A percentile compares a stretch with the other conserved stretches of the same genome.
Conservation (phyloP, 2,329 filamentous ascomycete species). For the Annulohypoxylon truncatum region DNA sequence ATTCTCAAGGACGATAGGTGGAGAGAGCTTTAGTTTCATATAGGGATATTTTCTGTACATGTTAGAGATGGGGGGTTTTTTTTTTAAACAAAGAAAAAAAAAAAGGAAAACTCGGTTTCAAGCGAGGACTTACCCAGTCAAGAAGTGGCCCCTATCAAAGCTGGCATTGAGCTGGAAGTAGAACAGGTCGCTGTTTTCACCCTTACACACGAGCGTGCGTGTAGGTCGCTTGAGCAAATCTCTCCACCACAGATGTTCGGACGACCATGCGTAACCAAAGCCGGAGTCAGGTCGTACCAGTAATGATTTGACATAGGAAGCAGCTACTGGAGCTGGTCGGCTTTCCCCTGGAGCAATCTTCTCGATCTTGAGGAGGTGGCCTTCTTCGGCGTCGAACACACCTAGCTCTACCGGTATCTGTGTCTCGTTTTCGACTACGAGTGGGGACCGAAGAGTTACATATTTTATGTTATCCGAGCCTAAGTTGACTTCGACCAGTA, state of each 20-base stretch:
- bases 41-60: conserved; percentile 80
- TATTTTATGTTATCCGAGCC: conserved; percentile 98
- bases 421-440: conserved; percentile 94
- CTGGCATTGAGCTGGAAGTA: conserved; percentile 95
- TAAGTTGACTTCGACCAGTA: conserved; percentile 90
- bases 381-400: conserved; percentile 86
- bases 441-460: conserved; percentile 91
- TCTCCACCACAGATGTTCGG: conserved; percentile 90
- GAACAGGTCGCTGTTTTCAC: conserved; percentile 88
- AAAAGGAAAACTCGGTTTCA: no score
- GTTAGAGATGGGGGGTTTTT: conserved; percentile 54
- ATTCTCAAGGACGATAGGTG: conserved; percentile 94
- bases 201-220: conserved; percentile 87
- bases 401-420: conserved; percentile 96
- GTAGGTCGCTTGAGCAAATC: conserved; percentile 88
- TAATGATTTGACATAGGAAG: conserved; percentile 88
- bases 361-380: conserved; percentile 94
- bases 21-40: conserved; percentile 92
- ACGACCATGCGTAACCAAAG: conserved; percentile 96
- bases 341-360: conserved; percentile 94
- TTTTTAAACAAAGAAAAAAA: no score
- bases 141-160: conserved; percentile 84
- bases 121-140: conserved; percentile 69
- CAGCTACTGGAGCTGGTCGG: conserved; percentile 89
- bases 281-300: conserved; percentile 92